Evolutionary conservation across 1,139 yeast species (phyloP), one percentile per base, ranked within the genome.

Genomic region (Kodamaea arcana): DNA sequence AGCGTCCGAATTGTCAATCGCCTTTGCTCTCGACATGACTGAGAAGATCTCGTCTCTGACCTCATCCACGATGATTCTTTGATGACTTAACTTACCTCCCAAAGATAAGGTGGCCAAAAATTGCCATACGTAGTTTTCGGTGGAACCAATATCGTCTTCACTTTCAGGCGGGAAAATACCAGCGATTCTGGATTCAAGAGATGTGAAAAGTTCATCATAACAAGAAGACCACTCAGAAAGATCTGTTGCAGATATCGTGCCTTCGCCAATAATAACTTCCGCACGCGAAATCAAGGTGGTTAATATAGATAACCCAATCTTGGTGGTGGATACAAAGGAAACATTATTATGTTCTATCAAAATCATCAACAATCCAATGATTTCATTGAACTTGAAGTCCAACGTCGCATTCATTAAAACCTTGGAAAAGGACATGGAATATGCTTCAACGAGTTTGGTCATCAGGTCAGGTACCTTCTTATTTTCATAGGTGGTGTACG

Each of bases 31-130:
- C 43, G 72, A 77, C 78, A 90, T 86, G 10, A 87, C 85, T 24
- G 94, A 94, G 54, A 92, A 90, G 43, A 92, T 90, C 60, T 86
- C 90, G 53, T 86, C 94, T 62, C 97, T 78, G 15, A 88, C 92
- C 57, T 90, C 97, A 58, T 88, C 97, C 33, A 92, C 95, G 50
- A 92, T 83, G 43, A 87, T 80, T 64, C 97, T 79, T 70, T 92
- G 97, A 60, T 90, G 97, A 50, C 83, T 87, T 50, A 90, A 72
- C 56, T 85, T 83, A 47, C 97, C 97, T 43, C 96, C 94, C 44
- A 92, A 70, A 0, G 97, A 94, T 42, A 92, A 72, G 11, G 96
- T 84, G 24, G 98, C 98, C 61, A 92, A 74, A 54, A 92, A 90
- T 65, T 92, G 97, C 98, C 98, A 92, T 32, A 88, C 90, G 52